Conservation (phyloP, 1,139 yeast genomes). For the Taphrina populina region DNA sequence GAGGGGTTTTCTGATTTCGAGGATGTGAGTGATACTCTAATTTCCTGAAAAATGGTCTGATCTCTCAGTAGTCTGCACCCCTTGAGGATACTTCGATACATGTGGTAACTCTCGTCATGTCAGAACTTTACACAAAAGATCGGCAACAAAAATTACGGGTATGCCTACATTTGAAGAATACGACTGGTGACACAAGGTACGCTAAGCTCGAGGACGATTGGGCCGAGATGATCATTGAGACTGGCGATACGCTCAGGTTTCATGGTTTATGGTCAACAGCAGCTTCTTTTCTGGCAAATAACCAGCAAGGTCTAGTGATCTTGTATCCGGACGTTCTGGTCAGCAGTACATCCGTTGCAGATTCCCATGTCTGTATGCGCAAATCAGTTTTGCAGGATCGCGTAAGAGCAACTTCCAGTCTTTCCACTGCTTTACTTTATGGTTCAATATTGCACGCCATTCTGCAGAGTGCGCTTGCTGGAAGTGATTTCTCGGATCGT, state of each 20-base stretch:
- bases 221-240: neutral
- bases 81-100: slow-evolving; percentile 14
- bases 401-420: slow-evolving; percentile 57
- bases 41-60: neutral
- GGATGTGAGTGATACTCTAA: neutral
- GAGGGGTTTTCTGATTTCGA: slow-evolving; percentile 30
- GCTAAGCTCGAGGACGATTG: slow-evolving; percentile 17
- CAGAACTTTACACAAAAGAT: neutral
- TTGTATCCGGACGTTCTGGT: slow-evolving; percentile 81
- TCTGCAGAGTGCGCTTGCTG: slow-evolving; percentile 64
- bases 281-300: slow-evolving; percentile 5
- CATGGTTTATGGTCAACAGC: slow-evolving; percentile 17
- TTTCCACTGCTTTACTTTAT: slow-evolving; percentile 60
- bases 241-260: slow-evolving; percentile 12
- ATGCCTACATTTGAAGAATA: neutral
- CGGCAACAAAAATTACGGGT: neutral
- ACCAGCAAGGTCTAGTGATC: slow-evolving; percentile 51
- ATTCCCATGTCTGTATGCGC: slow-evolving; percentile 70
- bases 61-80: neutral
- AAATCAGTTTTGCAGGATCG: slow-evolving; percentile 62
- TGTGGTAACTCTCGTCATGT: neutral
- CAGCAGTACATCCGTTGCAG: slow-evolving; percentile 79
- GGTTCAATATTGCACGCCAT: slow-evolving; percentile 80
- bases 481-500: slow-evolving; percentile 49
- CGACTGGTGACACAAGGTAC: neutral